phyloP scores from a whole-genome alignment of 306 rosid genomes.

The Elaeagnus macrophylla region DNA sequence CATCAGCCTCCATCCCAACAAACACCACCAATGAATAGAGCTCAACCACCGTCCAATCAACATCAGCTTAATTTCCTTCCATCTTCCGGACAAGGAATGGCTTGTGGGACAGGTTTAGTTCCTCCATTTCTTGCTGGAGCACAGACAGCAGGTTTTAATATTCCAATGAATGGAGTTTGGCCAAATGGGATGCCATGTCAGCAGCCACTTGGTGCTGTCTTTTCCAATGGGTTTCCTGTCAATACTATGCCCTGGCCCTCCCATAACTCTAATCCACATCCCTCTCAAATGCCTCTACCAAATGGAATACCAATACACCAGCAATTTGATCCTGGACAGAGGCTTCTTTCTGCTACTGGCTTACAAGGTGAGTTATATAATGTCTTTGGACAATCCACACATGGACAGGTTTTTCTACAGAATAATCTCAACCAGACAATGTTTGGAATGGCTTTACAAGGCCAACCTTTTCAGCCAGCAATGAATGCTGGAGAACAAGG shows the following conservation, averaged over 20 bases:
- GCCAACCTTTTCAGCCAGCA: constrained; percentile 27
- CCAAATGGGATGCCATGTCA: constrained; percentile 29
- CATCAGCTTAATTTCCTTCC: constrained; percentile 20
- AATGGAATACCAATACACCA: constrained; percentile 39
- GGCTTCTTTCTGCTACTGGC: constrained; percentile 21
- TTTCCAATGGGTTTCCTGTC: constrained; percentile 41
- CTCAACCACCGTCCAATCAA: constrained; percentile 19
- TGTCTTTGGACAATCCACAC: constrained; percentile 32
- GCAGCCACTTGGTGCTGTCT: constrained; percentile 34
- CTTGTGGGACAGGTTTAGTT: constrained; percentile 23
- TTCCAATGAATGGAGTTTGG: constrained; percentile 45
- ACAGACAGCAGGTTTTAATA: constrained; percentile 24
- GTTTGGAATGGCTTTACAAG: constrained; percentile 37
- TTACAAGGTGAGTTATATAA: constrained; percentile 28
- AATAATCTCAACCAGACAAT: constrained; percentile 32
- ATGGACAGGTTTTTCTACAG: constrained; percentile 37
- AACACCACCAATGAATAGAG: constrained; percentile 17
- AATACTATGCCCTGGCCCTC: constrained; percentile 43
- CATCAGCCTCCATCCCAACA: constrained; percentile 17
- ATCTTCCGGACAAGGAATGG: constrained; percentile 32
- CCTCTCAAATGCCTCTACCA: constrained; percentile 42
- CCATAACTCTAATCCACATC: constrained; percentile 31
- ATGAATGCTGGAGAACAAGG: constrained; percentile 26
- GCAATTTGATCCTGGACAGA: constrained; percentile 34
- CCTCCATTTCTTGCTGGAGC: constrained; percentile 33